Conservation (phyloP, 345 rosid species). For the Populus euphratica region DNA sequence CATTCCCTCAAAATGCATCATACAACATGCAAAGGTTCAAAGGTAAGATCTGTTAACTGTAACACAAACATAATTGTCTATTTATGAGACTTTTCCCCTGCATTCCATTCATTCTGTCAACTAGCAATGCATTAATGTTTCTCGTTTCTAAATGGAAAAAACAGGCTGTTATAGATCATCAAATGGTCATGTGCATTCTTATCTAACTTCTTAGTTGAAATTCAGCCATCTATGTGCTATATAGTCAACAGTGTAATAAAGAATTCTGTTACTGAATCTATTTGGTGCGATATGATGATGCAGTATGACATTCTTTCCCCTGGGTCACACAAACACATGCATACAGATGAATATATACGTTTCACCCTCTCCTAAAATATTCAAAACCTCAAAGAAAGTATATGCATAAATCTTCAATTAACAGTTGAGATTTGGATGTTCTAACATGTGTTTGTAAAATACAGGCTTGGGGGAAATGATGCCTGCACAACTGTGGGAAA, state of each 20-base stretch:
- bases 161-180: neutral
- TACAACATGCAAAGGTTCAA: slow-evolving; percentile 94
- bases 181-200: neutral
- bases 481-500: slow-evolving; percentile 96
- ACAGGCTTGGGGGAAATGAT: slow-evolving; percentile 99
- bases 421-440: neutral
- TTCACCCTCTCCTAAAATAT: neutral
- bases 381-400: neutral
- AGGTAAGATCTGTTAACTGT: slow-evolving; percentile 43
- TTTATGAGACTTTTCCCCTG: neutral
- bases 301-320: neutral
- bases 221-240: neutral
- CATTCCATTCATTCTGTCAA: neutral
- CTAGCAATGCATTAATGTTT: neutral
- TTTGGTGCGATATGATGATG: neutral
- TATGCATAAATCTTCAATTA: neutral
- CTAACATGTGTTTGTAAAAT: slow-evolving; percentile 6
- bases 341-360: neutral
- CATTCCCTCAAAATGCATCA: slow-evolving; percentile 81
- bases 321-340: no score
- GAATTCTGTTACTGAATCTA: neutral
- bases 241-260: neutral
- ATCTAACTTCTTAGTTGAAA: neutral
- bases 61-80: neutral
- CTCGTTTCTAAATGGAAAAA: neutral